Conservation (phyloP, 352 stramenopile genomes). For the Blastocystis sp. region DNA sequence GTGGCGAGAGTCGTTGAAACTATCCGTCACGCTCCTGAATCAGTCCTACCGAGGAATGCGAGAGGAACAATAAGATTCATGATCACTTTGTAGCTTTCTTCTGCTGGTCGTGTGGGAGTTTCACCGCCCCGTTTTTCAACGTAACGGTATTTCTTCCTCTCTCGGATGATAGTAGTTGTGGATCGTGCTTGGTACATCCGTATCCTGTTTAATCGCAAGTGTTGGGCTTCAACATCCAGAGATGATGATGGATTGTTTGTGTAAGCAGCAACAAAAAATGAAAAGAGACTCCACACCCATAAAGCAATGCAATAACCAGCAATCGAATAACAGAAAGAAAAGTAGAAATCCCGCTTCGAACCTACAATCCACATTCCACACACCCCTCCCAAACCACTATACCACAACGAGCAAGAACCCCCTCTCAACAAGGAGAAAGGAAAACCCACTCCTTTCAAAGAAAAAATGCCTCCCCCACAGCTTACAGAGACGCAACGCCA, state of each 20-base stretch:
- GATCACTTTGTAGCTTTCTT: too few relatives aligned
- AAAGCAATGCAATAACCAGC: neutral
- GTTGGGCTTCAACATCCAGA: too few relatives aligned
- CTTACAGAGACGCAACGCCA: slow-evolving; percentile 40
- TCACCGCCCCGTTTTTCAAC: neutral
- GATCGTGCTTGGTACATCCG: too few relatives aligned
- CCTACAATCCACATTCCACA: neutral
- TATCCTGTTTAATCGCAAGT: too few relatives aligned
- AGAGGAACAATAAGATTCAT: neutral
- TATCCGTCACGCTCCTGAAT: neutral
- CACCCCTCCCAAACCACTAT: neutral
- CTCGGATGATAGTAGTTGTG: neutral
- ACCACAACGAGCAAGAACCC: neutral
- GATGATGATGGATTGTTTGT: too few relatives aligned
- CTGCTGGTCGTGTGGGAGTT: neutral
- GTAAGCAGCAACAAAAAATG: too few relatives aligned
- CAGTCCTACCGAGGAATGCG: neutral
- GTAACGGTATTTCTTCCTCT: neutral
- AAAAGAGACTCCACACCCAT: neutral
- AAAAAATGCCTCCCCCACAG: slow-evolving; percentile 6
- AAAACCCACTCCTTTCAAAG: neutral
- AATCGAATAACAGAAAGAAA: neutral
- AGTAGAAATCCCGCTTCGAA: neutral
- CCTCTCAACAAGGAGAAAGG: neutral
- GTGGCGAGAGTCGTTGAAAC: neutral